These are phyloP conservation scores for Gnetum montanum DNA, from an alignment of 75 land plant genomes.

Conservation along the genomic window DNA sequence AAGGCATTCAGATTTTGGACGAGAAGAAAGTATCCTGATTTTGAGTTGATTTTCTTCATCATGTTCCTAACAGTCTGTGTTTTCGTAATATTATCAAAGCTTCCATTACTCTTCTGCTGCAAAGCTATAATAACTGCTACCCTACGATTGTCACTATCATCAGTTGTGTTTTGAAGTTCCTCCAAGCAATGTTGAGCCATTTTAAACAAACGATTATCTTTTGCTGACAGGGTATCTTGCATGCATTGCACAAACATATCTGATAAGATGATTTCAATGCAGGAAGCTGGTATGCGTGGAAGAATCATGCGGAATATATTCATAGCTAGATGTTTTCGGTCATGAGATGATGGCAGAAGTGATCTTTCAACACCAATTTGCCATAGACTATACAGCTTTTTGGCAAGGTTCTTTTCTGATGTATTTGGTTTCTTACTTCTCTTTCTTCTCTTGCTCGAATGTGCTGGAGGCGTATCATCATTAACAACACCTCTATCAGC, in stretches of 20 bases:
- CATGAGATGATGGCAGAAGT: slow-evolving; percentile 84
- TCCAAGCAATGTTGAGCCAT: slow-evolving; percentile 62
- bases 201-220: slow-evolving; percentile 61
- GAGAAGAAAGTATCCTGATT: slow-evolving; percentile 38
- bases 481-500: slow-evolving; percentile 19
- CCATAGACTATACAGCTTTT: slow-evolving; percentile 40
- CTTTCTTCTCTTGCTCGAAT: slow-evolving; percentile 48
- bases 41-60: slow-evolving; percentile 36
- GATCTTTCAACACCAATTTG: slow-evolving; percentile 69
- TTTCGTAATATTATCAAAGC: slow-evolving; percentile 64
- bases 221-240: slow-evolving; percentile 64
- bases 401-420: slow-evolving; percentile 32
- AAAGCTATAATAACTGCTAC: slow-evolving; percentile 48
- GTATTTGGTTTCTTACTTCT: slow-evolving; percentile 35
- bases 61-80: slow-evolving; percentile 55
- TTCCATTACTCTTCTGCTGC: slow-evolving; percentile 68
- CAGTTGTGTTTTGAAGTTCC: slow-evolving; percentile 48
- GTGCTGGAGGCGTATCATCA: slow-evolving; percentile 13
- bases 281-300: slow-evolving; percentile 53
- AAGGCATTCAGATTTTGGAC: slow-evolving; percentile 39
- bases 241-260: slow-evolving; percentile 67
- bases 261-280: slow-evolving; percentile 45
- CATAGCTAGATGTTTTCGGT: slow-evolving; percentile 84
- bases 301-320: slow-evolving; percentile 62
- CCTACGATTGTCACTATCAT: slow-evolving; percentile 31